phyloP scores from a whole-genome alignment of 441 rosid genomes.

The Mallotus repandus region DNA sequence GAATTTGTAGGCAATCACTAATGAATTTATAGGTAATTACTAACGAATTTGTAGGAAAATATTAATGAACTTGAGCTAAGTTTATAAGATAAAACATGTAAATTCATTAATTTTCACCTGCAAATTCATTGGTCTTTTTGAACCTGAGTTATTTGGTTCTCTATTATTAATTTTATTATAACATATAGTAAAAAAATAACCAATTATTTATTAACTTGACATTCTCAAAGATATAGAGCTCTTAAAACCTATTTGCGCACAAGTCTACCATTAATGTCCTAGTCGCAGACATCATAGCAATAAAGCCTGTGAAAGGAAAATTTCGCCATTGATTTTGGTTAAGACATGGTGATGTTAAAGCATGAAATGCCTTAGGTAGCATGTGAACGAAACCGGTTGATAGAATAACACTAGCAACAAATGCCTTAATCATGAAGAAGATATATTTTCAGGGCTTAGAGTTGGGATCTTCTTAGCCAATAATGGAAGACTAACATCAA shows the following conservation, averaged over 20 bases:
- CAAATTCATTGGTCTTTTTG: too few species aligned
- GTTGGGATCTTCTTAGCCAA: conserved; percentile 38
- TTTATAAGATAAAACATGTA: too few species aligned
- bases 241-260: too few species aligned
- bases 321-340: conserved; percentile 38
- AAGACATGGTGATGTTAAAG: conserved; percentile 56
- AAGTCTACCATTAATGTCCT: conserved; percentile 48
- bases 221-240: too few species aligned
- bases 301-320: conserved; percentile 64
- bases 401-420: conserved; percentile 65
- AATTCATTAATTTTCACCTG: too few species aligned
- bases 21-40: too few species aligned
- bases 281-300: conserved; percentile 62
- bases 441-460: conserved; percentile 45
- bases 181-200: too few species aligned
- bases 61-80: too few species aligned
- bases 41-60: too few species aligned
- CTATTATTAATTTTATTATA: too few species aligned
- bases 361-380: conserved; percentile 57
- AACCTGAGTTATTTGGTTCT: neutral
- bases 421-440: conserved; percentile 66
- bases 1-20: too few species aligned
- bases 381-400: conserved; percentile 66
- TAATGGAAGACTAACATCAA: conserved; percentile 57
- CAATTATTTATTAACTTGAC: too few species aligned